Percentiles rank a stretch among this genome's conserved stretches.
Conservation (phyloP, 129 eudicot species). For the Glebionis coronaria region DNA sequence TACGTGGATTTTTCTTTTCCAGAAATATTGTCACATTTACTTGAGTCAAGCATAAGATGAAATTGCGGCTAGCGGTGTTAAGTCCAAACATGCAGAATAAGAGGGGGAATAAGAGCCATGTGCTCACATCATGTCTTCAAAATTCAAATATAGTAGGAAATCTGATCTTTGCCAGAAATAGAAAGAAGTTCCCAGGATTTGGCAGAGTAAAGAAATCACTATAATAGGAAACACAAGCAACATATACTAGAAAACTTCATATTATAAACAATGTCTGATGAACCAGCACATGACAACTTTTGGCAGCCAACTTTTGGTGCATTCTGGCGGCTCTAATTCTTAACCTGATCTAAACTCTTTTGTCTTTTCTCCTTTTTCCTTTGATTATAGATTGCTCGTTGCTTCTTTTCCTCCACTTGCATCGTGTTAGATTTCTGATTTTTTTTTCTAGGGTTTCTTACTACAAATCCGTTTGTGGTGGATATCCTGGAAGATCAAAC, state of each 20-base stretch:
- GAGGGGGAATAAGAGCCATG: constrained; percentile 16
- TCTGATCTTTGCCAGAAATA: constrained; percentile 15
- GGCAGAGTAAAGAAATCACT: constrained; percentile 15
- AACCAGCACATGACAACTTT: too few relatives aligned
- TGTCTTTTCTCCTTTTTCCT: too few relatives aligned
- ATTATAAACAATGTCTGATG: background rate
- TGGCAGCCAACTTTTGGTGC: too few relatives aligned
- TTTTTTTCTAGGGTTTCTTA: too few relatives aligned
- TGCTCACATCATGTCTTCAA: constrained; percentile 4
- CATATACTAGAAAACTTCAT: background rate
- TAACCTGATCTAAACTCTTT: too few relatives aligned
- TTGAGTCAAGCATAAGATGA: constrained; percentile 8
- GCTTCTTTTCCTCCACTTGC: too few relatives aligned
- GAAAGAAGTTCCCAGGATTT: constrained; percentile 31
- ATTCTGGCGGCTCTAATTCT: too few relatives aligned
- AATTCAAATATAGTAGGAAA: constrained; percentile 2
- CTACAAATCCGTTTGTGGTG: too few relatives aligned
- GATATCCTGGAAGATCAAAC: too few relatives aligned
- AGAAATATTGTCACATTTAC: background rate
- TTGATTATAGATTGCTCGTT: too few relatives aligned
- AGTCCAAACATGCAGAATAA: constrained; percentile 10
- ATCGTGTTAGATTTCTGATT: too few relatives aligned
- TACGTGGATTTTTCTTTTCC: background rate
- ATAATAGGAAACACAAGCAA: constrained; percentile 6
- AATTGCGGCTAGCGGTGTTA: constrained; percentile 19